These are phyloP conservation scores for Trypanosoma boissoni DNA, from an alignment of 208 protist genomes.

Conservation along the genomic window DNA sequence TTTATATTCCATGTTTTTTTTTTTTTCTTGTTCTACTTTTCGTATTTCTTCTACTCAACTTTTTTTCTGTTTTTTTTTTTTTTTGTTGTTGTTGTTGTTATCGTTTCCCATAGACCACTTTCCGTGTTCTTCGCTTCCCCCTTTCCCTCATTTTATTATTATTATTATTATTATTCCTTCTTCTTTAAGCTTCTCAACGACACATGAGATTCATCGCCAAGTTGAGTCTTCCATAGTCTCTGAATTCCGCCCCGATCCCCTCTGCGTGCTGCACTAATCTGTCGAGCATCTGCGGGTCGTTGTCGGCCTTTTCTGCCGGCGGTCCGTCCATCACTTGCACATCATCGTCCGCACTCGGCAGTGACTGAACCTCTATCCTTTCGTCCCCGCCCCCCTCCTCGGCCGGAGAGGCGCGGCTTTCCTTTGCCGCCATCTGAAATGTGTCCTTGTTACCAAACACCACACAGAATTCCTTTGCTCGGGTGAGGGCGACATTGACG, in stretches of 20 bases:
- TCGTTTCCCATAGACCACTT: background rate
- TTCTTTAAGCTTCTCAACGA: background rate
- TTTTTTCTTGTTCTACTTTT: background rate
- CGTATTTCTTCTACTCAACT: background rate
- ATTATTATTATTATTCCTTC: background rate
- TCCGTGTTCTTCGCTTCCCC: background rate
- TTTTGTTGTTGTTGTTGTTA: background rate
- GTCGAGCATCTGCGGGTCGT: constrained; percentile 58
- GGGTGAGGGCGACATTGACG: constrained; percentile 93
- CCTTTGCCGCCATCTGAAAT: constrained; percentile 30
- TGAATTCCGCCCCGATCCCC: constrained; percentile 8
- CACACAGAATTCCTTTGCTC: constrained; percentile 78
- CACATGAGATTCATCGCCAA: constrained; percentile 7
- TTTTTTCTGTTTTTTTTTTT: background rate
- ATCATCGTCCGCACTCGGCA: background rate
- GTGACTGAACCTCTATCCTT: background rate
- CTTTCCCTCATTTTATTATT: background rate
- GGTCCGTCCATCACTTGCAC: background rate
- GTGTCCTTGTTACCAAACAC: constrained; percentile 60
- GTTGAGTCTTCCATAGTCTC: constrained; percentile 8
- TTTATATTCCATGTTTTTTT: background rate
- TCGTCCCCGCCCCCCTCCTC: background rate
- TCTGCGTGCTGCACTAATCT: constrained; percentile 43
- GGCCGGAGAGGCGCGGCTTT: constrained; percentile 2
- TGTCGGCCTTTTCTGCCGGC: constrained; percentile 29